Base-by-base conservation (phyloP, 257 asterid species). In the Fraxinus cuspidata region DNA sequence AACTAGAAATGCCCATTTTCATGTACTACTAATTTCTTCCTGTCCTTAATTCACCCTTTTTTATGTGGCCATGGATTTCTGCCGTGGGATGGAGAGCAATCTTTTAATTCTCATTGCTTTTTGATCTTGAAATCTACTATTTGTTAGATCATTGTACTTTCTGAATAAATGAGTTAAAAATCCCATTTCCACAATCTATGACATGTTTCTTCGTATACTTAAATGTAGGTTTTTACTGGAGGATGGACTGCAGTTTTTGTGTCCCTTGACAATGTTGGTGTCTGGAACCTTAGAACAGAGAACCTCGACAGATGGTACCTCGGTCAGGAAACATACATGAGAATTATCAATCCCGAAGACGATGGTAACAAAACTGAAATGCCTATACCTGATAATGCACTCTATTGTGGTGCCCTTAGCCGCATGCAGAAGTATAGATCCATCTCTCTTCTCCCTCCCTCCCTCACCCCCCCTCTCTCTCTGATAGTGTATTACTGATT, bases 241-340 rank as follows among this genome's bases (percentile, higher is more conserved):
- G 99, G 96, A 77, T 96, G 98, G 98, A 93, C 97, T 25, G 96
- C 99, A 0, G 86, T 96, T 2, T 82, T 65, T 34, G 96, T 88
- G 60, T 96, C 87, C 16, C 88, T 93, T 0, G 98, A 96, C 87
- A 96, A 96, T 12, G 98, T 89, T 5, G 99, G 99, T 21, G 92
- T 85, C 7, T 96, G 99, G 99, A 96, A 90, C 84, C 91, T 96
- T 28, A 89, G 99, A 82, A 79, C 92, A 3, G 99, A 96, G 64
- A 96, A 96, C 79, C 91, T 93, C 0, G 99, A 96, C 86, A 86
- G 96, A 82, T 93, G 98, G 99, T 92, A 96, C 84, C 96, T 96
- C 23, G 99, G 99, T 15, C 98, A 93, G 78, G 99, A 96, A 83
- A 96, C 99, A 0, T 96, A 93, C 76, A 88, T 96, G 92, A 88